These are phyloP conservation scores for Termitomyces sp. DNA, from an alignment of 768 basidiomycete species.

Conservation along the genomic window DNA sequence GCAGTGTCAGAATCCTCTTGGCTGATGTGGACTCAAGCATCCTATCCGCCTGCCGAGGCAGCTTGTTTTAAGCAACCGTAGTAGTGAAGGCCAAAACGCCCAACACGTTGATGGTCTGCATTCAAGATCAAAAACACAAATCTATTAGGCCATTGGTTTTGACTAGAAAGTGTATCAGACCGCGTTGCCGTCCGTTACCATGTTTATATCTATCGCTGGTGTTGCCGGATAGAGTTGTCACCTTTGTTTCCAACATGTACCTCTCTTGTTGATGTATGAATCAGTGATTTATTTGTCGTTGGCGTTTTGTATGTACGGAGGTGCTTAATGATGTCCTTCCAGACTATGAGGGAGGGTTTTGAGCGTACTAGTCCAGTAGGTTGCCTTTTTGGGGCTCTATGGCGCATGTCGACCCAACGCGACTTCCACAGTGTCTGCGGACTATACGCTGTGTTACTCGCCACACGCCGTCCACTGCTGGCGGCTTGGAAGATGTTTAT, in stretches of 20 bases:
- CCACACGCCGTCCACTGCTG: too few relatives aligned
- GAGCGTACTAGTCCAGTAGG: conserved; percentile 32
- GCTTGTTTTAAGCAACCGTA: background rate
- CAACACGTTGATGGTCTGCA: conserved; percentile 32
- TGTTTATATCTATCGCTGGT: conserved; percentile 52
- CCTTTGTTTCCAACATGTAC: background rate
- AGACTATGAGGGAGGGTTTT: conserved; percentile 30
- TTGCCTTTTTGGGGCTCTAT: background rate
- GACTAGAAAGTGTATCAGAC: conserved; percentile 23
- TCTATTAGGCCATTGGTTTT: conserved; percentile 54
- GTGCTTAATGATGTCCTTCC: too few relatives aligned
- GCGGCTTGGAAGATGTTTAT: too few relatives aligned
- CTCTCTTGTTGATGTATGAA: background rate
- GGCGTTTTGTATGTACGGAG: conserved; percentile 49
- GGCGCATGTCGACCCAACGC: background rate
- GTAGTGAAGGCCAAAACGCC: conserved; percentile 16
- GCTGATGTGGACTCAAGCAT: conserved; percentile 62
- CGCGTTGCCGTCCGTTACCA: conserved; percentile 56
- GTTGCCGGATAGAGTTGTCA: conserved; percentile 50
- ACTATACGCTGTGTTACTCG: too few relatives aligned
- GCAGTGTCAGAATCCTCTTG: conserved; percentile 71
- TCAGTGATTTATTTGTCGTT: conserved; percentile 56
- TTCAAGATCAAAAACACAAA: conserved; percentile 48
- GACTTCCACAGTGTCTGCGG: too few relatives aligned
- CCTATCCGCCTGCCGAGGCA: conserved; percentile 30